Evolutionary conservation across 1,284 basidiomycete species (phyloP).

Genomic region (Naganishia sp.): DNA sequence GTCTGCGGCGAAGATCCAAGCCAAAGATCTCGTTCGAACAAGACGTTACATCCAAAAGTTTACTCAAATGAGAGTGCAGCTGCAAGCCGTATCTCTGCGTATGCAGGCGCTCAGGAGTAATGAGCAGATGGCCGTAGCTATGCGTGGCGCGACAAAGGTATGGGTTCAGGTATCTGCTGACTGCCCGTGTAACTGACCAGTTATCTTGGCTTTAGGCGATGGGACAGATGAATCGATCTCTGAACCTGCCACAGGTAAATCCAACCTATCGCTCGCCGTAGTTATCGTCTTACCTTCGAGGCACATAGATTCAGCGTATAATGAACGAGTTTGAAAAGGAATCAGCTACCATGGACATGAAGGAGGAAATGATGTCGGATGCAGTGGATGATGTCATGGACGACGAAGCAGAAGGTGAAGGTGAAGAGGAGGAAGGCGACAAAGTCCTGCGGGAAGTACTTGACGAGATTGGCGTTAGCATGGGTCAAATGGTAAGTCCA

Average conservation of each 20-base stretch:
- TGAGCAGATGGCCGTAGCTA: conserved; percentile 98
- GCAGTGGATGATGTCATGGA: conserved; percentile 99
- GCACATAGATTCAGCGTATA: conserved; percentile 77
- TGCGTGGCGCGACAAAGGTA: conserved; percentile 95
- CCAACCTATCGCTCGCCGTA: neutral
- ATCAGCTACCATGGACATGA: conserved; percentile 99
- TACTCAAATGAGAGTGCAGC: conserved; percentile 97
- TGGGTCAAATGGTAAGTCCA: conserved; percentile 79
- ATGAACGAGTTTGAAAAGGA: conserved; percentile 99
- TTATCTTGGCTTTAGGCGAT: conserved; percentile 68
- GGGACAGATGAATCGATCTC: conserved; percentile 93
- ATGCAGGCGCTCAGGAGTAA: conserved; percentile 97
- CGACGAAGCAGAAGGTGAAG: conserved; percentile 82
- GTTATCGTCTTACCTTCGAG: neutral
- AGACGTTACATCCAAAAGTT: conserved; percentile 96
- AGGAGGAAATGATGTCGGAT: conserved; percentile 99
- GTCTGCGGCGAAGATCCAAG: conserved; percentile 99
- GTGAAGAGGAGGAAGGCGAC: conserved; percentile 87
- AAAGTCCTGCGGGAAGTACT: conserved; percentile 94
- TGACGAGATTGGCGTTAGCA: conserved; percentile 92
- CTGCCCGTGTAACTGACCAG: neutral
- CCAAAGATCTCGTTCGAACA: conserved; percentile 95
- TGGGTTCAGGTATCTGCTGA: conserved; percentile 41
- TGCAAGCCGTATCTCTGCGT: conserved; percentile 91
- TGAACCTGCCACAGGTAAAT: conserved; percentile 75